Base-by-base conservation (phyloP, 1,139 yeast species). In the Pneumocystis oryctolagi region DNA sequence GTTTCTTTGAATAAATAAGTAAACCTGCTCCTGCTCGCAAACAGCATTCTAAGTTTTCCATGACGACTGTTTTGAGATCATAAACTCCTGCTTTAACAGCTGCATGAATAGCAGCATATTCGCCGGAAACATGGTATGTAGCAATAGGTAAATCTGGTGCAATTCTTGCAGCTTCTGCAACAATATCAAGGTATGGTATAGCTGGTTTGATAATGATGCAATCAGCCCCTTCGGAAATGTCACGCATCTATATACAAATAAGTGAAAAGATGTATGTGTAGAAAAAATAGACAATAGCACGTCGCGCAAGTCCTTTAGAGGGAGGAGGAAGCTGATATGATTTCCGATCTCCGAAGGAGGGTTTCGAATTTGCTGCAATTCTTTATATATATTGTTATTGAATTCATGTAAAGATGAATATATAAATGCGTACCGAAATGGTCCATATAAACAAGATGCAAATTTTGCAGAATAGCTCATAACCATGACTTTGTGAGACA, bases 131-230 rank as follows among this genome's bases (percentile, higher is more conserved):
- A 73, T 94, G 98, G 75, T 92, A 92, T 32, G 95, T 94, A 72
- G 96, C 89, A 62, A 92, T 78, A 35, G 98, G 98, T 69, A 86
- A 82, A 73, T 92, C 94, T 63, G 78, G 75, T 72, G 96, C 88
- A 63, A 90, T 79, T 69, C 81, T 84, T 56, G 92, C 79, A 0
- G 98, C 96, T 71, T 92, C 97, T 66, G 85, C 80, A 73, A 92
- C 85, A 64, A 92, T 80, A 73, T 92, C 99, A 70, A 92, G 80
- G 74, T 90, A 92, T 74, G 92, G 92, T 2, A 97, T 89, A 4
- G 97, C 88, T n/a, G 99, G 99, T 72, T 92, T 92, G 66, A 92
- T 89, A 71, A 92, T 90, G 68, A 92, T 80, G 59, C 95, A 97
- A 75, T 92, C 99, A 0, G 97, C 85, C 65, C 99, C 99, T 76